A percentile compares a stretch with the other conserved stretches of the same genome.
Conservation (phyloP, 192 early-diverging fungal genomes). For the Phycomyces blakesleeanus region DNA sequence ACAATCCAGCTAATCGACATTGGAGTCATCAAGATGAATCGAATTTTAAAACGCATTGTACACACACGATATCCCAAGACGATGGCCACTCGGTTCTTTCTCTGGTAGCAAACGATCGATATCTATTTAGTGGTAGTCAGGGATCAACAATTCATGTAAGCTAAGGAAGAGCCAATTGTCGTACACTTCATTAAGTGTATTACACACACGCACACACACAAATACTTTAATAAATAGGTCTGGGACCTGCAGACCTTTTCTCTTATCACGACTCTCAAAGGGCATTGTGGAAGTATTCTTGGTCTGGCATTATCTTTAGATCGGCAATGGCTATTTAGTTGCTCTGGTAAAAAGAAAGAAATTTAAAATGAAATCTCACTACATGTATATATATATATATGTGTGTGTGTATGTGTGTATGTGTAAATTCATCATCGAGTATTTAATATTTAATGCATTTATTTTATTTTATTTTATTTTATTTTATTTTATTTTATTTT, state of each 20-base stretch:
- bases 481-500: too few relatives aligned
- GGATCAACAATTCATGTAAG: slow-evolving; percentile 14
- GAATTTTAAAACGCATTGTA: background rate
- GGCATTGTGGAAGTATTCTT: slow-evolving; percentile 6
- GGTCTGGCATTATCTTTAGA: slow-evolving; percentile 4
- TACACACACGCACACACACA: background rate
- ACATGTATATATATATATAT: too few relatives aligned
- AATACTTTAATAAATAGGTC: slow-evolving; percentile 2
- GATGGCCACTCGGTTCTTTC: slow-evolving; percentile 10
- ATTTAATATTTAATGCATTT: background rate
- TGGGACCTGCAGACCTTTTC: slow-evolving; percentile 12
- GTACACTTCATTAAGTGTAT: background rate
- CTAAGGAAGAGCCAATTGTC: background rate
- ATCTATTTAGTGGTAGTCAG: slow-evolving; percentile 14
- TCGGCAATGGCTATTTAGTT: slow-evolving; percentile 12
- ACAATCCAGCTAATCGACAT: too few relatives aligned
- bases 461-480: too few relatives aligned
- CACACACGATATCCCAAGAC: slow-evolving; percentile 15
- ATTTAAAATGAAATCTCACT: too few relatives aligned
- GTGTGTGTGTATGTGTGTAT: too few relatives aligned
- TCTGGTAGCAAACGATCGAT: background rate
- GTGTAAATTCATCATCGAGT: too few relatives aligned
- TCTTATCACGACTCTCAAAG: background rate
- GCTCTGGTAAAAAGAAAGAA: too few relatives aligned
- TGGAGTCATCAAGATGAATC: too few relatives aligned